Base-by-base conservation (phyloP, 352 stramenopile species). In the Phytophthora lateralis region DNA sequence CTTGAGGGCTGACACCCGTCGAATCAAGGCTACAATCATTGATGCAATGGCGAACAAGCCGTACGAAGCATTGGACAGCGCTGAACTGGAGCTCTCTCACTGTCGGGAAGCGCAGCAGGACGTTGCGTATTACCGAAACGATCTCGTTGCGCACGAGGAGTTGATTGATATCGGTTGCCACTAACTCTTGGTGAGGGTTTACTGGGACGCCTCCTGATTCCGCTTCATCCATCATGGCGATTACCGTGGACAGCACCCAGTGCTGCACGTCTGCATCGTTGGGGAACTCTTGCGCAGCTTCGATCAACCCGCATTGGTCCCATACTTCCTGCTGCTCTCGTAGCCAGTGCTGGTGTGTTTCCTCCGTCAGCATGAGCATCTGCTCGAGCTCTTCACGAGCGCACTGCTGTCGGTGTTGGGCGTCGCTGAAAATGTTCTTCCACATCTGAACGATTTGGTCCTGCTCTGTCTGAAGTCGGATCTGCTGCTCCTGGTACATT, bases 261-360 rank as follows among this genome's bases (percentile, higher is more conserved):
- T 39, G 55, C 34, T 79, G 73, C 9, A 82, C 54, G 3, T 69
- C 60, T 30, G 50, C 35, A 18, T 82, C 73, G 20, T 66, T 79
- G 0, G 67, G 57, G 27, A 75, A 71, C 18, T 74, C 60, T 17
- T 66, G 38, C 0, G 70, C 73, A 2, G 67, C 49, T 44, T 73
- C 66, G 4, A 82, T 34, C 10, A 82, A 49, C 24, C 70, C 70
- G 7, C 52, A 72, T 45, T 75, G 58, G 35, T 75, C 55, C 32
- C 56, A 39, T 26, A 77, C 35, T 12, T 56, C 58, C n/a, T 69
- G 44, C n/a, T 75, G 63, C 29, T 66, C 57, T 38, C 12, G 32
- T 39, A 66, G 56, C 29, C 74, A 69, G 11, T 51, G 50, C 0
- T 66, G 34, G 1, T 61, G 37, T 2, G 61, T 70, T 41, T 70